Conservation (phyloP, 331 rosid genomes). For the Stylosanthes scabra region DNA sequence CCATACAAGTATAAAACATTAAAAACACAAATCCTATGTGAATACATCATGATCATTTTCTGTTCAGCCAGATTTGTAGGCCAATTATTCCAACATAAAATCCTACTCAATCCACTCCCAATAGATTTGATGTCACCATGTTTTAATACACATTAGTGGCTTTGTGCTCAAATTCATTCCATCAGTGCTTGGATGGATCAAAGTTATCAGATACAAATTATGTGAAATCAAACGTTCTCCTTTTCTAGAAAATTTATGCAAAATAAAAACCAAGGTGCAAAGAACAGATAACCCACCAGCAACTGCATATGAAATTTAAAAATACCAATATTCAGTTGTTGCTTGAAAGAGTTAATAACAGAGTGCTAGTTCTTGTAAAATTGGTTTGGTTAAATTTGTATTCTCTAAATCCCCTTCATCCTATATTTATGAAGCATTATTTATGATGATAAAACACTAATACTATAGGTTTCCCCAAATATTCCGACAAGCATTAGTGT, state of each 20-base stretch:
- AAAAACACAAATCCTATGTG: background rate
- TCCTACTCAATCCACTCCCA: slow-evolving; percentile 11
- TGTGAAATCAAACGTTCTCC: slow-evolving; percentile 5
- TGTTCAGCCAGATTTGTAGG: background rate
- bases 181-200: slow-evolving; percentile 8
- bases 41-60: background rate
- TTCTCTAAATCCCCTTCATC: slow-evolving; percentile 4
- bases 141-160: background rate
- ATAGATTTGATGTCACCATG: slow-evolving; percentile 6
- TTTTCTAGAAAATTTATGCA: slow-evolving; percentile 2
- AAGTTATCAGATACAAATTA: slow-evolving; percentile 10
- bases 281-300: background rate
- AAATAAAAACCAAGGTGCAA: no score
- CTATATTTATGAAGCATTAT: background rate
- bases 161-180: background rate
- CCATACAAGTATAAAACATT: slow-evolving; percentile 1
- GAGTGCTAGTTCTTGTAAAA: background rate
- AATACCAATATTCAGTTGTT: background rate
- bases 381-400: slow-evolving; percentile 1
- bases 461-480: background rate
- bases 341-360: background rate
- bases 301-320: slow-evolving; percentile 1
- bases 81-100: background rate
- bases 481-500: background rate
- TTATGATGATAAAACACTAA: background rate